A percentile compares a stretch with the other conserved stretches of the same genome.
Evolutionary conservation across 805 yeast species (phyloP).

Genomic region (Barnettozyma pratensis): DNA sequence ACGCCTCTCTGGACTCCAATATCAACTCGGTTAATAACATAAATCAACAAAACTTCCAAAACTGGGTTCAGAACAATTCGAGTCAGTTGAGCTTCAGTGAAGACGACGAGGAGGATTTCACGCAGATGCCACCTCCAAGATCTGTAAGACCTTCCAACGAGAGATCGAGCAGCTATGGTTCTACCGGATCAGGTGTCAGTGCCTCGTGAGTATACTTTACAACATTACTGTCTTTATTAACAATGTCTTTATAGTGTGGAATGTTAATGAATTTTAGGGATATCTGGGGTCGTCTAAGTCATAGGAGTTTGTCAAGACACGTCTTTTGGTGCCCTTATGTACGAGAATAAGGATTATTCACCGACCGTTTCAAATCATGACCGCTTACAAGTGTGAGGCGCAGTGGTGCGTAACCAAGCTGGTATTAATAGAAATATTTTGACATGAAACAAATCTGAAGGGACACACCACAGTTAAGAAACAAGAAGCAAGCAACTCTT

Average conservation of each 20-base stretch:
- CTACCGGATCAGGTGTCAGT: conserved; percentile 5
- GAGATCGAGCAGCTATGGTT: conserved; percentile 16
- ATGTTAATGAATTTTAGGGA: too few relatives aligned
- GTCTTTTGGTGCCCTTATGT: too few relatives aligned
- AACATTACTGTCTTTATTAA: too few relatives aligned
- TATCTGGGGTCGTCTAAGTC: too few relatives aligned
- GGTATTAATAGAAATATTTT: background rate
- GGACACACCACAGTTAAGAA: too few relatives aligned
- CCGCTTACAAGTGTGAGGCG: background rate
- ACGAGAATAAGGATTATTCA: too few relatives aligned
- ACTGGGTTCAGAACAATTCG: conserved; percentile 48
- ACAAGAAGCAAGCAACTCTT: too few relatives aligned
- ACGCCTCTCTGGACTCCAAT: conserved; percentile 30
- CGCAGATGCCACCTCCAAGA: conserved; percentile 19
- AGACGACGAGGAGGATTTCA: conserved; percentile 32
- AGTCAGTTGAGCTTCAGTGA: conserved; percentile 38
- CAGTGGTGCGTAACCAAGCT: background rate
- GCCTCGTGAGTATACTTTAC: conserved; percentile 6
- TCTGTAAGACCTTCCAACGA: conserved; percentile 14
- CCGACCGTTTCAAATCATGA: background rate
- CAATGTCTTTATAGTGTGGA: too few relatives aligned
- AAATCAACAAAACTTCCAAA: conserved; percentile 40
- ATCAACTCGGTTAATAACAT: conserved; percentile 24
- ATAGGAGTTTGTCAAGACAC: too few relatives aligned
- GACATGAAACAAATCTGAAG: too few relatives aligned